Percentiles rank a stretch among this genome's conserved stretches.
phyloP scores from a whole-genome alignment of 2,329 filamentous ascomycete species.

The Trematosphaeria pertusa region DNA sequence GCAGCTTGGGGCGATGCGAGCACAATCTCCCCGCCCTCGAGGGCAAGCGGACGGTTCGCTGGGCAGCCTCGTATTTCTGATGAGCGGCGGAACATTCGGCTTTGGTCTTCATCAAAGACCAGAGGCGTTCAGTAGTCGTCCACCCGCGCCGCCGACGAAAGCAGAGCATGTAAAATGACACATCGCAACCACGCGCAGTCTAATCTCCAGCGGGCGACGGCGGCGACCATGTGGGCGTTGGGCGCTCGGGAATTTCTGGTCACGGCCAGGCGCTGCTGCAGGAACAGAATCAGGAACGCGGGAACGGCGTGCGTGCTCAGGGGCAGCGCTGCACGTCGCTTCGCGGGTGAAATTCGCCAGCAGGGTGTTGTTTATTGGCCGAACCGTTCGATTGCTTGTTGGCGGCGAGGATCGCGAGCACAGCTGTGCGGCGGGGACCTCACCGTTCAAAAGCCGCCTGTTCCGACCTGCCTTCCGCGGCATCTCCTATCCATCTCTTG shows the following conservation, averaged over 20 bases:
- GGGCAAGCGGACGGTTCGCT: background rate
- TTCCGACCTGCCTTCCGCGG: slow-evolving; percentile 1
- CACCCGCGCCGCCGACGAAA: background rate
- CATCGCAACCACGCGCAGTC: slow-evolving; percentile 1
- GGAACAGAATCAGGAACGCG: slow-evolving; percentile 3
- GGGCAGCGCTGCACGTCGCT: slow-evolving; percentile 1
- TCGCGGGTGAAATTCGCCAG: background rate
- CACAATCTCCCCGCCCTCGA: slow-evolving; percentile 5
- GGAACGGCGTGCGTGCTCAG: slow-evolving; percentile 13
- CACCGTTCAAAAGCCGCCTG: background rate
- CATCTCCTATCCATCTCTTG: no score
- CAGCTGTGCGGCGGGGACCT: background rate
- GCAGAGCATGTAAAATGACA: background rate
- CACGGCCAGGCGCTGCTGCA: slow-evolving; percentile 1
- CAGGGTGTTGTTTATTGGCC: background rate
- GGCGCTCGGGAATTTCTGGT: slow-evolving; percentile 1
- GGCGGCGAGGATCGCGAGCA: slow-evolving; percentile 6
- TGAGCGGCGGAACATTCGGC: background rate
- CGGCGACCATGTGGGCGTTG: background rate
- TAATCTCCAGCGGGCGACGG: slow-evolving; percentile 1
- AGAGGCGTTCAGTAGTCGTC: background rate
- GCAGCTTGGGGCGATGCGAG: slow-evolving; percentile 8
- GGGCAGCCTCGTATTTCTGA: background rate
- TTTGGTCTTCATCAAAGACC: background rate
- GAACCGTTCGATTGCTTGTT: background rate